A percentile compares a stretch with the other conserved stretches of the same genome.
phyloP scores from a whole-genome alignment of 352 stramenopile species.

The Globisporangium rhizosaccharum region DNA sequence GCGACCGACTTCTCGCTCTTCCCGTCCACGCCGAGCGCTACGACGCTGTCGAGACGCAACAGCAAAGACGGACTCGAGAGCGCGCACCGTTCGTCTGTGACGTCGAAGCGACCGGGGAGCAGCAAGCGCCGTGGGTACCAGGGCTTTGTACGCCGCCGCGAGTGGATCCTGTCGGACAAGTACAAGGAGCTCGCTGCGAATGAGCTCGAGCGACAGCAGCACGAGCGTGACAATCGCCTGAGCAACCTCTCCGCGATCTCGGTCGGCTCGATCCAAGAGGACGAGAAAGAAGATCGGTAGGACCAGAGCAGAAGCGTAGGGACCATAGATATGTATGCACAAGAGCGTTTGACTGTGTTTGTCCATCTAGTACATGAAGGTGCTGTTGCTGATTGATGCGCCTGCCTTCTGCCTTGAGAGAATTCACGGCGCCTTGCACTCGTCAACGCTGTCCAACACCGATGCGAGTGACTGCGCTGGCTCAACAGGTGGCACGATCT shows the following conservation, averaged over 20 bases:
- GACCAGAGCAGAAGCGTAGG: not conserved
- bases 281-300: conserved; percentile 19
- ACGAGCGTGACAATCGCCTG: conserved; percentile 16
- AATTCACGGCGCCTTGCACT: not conserved
- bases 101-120: conserved; percentile 26
- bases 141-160: conserved; percentile 62
- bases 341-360: not conserved
- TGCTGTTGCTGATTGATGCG: not conserved
- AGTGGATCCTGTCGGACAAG: conserved; percentile 64
- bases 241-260: conserved; percentile 33
- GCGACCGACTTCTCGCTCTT: conserved; percentile 83
- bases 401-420: not conserved
- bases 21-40: conserved; percentile 29
- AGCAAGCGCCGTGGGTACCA: conserved; percentile 50
- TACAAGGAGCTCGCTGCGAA: conserved; percentile 31
- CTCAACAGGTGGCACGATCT: not conserved
- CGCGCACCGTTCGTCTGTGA: conserved; percentile 4
- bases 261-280: conserved; percentile 32
- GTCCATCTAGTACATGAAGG: too few species aligned
- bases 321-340: conserved; percentile 1
- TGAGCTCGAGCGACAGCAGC: conserved; percentile 16
- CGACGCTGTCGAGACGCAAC: conserved; percentile 12
- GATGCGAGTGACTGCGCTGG: too few species aligned
- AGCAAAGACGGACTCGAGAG: conserved; percentile 17
- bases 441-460: not conserved